A percentile compares a stretch with the other conserved stretches of the same genome.
Evolutionary conservation across 306 rosid genomes (phyloP).

Genomic region (Adenanthera pavonina): DNA sequence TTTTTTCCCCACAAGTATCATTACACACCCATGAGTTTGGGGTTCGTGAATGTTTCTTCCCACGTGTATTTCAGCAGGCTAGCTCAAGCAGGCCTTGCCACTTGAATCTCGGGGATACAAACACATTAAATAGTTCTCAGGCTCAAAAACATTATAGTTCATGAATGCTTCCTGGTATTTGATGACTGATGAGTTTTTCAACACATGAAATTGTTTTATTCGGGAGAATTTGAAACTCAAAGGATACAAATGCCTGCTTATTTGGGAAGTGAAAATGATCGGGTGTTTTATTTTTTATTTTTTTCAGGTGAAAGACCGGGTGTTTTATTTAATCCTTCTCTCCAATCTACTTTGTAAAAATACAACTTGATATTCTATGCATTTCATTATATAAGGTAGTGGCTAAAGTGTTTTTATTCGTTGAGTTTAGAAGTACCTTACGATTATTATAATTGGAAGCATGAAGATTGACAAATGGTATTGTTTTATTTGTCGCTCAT

Average conservation of each 20-base stretch:
- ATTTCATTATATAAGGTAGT: constrained; percentile 10
- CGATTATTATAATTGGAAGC: not conserved
- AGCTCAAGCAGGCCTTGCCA: not conserved
- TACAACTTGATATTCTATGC: not conserved
- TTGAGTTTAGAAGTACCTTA: not conserved
- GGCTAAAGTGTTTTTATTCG: not conserved
- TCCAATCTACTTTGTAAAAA: not conserved
- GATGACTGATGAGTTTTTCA: not conserved
- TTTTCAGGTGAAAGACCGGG: too few species aligned
- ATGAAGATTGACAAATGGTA: not conserved
- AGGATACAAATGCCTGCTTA: not conserved
- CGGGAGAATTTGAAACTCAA: not conserved
- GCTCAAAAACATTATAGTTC: too few species aligned
- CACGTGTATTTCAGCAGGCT: too few species aligned
- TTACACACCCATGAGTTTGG: not conserved
- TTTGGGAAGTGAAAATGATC: not conserved
- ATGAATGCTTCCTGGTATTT: constrained; percentile 12
- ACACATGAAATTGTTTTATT: not conserved
- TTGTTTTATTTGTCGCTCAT: constrained; percentile 25
- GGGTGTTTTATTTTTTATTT: too few species aligned
- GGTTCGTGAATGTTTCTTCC: not conserved
- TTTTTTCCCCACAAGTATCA: not conserved
- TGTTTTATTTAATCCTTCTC: not conserved
- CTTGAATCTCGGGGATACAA: not conserved
- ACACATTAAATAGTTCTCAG: too few species aligned